Percentiles rank a stretch among this genome's conserved stretches.
Conservation (phyloP, 2,329 filamentous ascomycete species). For the Trichocomaceae sp. region DNA sequence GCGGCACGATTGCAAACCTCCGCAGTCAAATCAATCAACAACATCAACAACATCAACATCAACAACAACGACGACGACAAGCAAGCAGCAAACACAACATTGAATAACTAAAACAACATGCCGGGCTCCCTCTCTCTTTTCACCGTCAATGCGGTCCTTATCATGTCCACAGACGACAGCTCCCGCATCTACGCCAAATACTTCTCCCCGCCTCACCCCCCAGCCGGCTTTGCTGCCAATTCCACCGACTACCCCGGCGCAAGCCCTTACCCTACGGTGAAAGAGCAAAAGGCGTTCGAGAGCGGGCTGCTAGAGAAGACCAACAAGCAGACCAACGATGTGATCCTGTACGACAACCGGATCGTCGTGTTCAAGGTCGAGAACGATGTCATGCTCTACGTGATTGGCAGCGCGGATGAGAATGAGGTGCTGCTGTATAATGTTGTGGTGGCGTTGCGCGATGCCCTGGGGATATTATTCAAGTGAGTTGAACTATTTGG, state of each 20-base stretch:
- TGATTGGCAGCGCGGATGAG: slow-evolving; percentile 85
- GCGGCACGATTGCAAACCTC: slow-evolving; percentile 13
- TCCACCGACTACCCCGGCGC: slow-evolving; percentile 55
- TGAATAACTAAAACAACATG: slow-evolving; percentile 45
- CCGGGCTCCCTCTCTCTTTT: slow-evolving; percentile 68
- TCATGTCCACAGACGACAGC: slow-evolving; percentile 79
- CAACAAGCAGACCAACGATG: slow-evolving; percentile 87
- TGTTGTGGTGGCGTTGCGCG: slow-evolving; percentile 81
- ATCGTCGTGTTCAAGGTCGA: slow-evolving; percentile 98
- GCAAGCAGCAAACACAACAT: background rate
- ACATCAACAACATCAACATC: background rate
- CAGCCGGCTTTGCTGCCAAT: slow-evolving; percentile 53
- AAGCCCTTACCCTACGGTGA: slow-evolving; percentile 79
- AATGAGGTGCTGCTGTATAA: slow-evolving; percentile 97
- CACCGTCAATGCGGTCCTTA: slow-evolving; percentile 69
- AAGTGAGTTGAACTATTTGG: slow-evolving; percentile 57
- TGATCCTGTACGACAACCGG: slow-evolving; percentile 94
- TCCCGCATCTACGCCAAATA: slow-evolving; percentile 92
- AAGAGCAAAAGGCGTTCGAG: slow-evolving; percentile 94
- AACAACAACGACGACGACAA: background rate
- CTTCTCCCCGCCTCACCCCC: slow-evolving; percentile 65
- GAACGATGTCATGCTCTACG: slow-evolving; percentile 93
- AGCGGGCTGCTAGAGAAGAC: slow-evolving; percentile 95
- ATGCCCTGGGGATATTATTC: slow-evolving; percentile 82
- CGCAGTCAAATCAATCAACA: slow-evolving; percentile 4